These are phyloP conservation scores for Aspergillus fumigatus DNA, from an alignment of 2,329 filamentous ascomycete genomes.

Conservation along the genomic window DNA sequence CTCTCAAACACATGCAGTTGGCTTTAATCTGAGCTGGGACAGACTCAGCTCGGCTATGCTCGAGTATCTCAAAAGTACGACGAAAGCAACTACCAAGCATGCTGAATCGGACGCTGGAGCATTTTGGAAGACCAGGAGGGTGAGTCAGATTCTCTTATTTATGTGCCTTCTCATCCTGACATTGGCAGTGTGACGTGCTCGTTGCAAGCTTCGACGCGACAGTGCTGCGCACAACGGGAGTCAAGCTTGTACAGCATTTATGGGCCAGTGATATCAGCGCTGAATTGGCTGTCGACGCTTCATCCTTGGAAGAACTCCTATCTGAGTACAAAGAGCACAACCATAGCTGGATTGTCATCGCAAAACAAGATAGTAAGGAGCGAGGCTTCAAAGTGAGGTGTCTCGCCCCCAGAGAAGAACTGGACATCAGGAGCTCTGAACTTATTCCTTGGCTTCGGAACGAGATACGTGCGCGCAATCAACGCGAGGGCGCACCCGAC, in stretches of 20 bases:
- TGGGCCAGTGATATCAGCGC: constrained; percentile 84
- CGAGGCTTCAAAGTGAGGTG: constrained; percentile 70
- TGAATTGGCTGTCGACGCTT: constrained; percentile 76
- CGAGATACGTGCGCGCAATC: constrained; percentile 76
- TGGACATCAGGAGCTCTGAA: constrained; percentile 68
- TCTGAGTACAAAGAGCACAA: constrained; percentile 66
- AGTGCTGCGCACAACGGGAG: constrained; percentile 68
- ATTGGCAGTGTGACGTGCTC: constrained; percentile 71
- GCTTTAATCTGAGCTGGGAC: constrained; percentile 88
- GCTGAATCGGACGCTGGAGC: constrained; percentile 58
- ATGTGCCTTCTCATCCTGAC: background rate
- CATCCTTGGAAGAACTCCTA: constrained; percentile 70
- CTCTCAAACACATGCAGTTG: constrained; percentile 74
- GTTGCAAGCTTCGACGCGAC: constrained; percentile 81
- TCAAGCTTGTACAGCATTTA: constrained; percentile 71
- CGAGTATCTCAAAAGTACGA: constrained; percentile 46
- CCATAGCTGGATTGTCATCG: constrained; percentile 82
- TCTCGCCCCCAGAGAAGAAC: constrained; percentile 73
- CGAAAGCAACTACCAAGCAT: constrained; percentile 63
- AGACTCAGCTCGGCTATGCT: constrained; percentile 62
- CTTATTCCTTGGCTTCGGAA: constrained; percentile 74
- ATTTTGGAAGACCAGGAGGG: constrained; percentile 60
- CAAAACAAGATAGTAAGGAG: constrained; percentile 63
- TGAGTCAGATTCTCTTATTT: constrained; percentile 38
- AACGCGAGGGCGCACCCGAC: constrained; percentile 47